A percentile compares a stretch with the other conserved stretches of the same genome.
Conservation (phyloP, 441 rosid species). For the Croton laevigatus region DNA sequence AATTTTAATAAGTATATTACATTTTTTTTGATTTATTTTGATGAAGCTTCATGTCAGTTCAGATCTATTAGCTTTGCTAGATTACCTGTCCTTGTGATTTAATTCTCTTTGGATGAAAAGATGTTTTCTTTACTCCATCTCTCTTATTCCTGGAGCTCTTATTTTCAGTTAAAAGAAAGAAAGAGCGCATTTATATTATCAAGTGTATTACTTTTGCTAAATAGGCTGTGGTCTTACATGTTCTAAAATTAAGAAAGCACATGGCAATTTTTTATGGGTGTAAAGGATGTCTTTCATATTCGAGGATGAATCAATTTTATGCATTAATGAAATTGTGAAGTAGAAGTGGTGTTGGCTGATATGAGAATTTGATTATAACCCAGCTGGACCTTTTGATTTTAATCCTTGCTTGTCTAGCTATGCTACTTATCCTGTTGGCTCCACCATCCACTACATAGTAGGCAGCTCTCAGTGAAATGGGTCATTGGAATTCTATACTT, state of each 20-base stretch:
- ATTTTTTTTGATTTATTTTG: not conserved
- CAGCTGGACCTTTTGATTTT: too few relatives aligned
- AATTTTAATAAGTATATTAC: not conserved
- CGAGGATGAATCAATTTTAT: not conserved
- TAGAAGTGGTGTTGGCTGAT: not conserved
- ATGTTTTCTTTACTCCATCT: not conserved
- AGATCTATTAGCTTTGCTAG: slow-evolving; percentile 4
- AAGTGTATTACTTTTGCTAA: not conserved
- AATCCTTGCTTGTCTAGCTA: not conserved
- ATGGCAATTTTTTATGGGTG: not conserved
- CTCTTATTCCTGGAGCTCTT: not conserved
- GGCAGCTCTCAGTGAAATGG: not conserved
- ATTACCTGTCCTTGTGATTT: not conserved
- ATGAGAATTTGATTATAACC: not conserved
- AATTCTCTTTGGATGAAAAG: too few relatives aligned
- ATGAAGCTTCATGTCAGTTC: not conserved
- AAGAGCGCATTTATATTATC: too few relatives aligned
- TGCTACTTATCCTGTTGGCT: not conserved
- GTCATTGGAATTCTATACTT: not conserved
- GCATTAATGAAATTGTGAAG: not conserved
- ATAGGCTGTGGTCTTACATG: not conserved
- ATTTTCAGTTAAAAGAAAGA: too few relatives aligned
- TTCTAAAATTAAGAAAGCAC: not conserved
- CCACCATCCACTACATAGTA: not conserved
- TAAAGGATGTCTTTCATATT: not conserved